Evolutionary conservation across 2,329 filamentous ascomycete species (phyloP).

Genomic region (Aureobasidium pullulans): DNA sequence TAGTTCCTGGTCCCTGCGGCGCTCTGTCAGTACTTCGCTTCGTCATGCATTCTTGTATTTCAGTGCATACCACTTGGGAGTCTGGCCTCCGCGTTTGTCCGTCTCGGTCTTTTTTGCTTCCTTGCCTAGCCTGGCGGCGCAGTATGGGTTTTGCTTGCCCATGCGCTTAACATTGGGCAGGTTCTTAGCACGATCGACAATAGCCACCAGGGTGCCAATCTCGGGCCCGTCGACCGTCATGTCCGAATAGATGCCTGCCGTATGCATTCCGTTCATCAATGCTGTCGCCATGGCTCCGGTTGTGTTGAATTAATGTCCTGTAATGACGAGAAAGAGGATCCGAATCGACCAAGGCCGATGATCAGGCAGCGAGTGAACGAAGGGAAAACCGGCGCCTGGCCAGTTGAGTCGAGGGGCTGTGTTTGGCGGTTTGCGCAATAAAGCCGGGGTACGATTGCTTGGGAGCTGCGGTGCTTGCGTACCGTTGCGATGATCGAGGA

Average conservation of each 20-base stretch:
- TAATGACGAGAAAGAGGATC: not conserved
- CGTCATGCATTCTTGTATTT: not conserved
- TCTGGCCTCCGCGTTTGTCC: constrained; percentile 89
- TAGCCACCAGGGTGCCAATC: constrained; percentile 85
- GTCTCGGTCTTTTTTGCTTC: constrained; percentile 96
- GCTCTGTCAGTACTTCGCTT: constrained; percentile 8
- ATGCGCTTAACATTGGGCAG: constrained; percentile 94
- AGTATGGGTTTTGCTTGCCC: constrained; percentile 97
- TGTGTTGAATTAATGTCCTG: constrained; percentile 25
- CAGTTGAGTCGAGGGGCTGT: constrained; percentile 9
- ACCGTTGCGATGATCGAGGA: not conserved
- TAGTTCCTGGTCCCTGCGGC: constrained; percentile 84
- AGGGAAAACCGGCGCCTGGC: not conserved
- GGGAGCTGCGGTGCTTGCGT: not conserved
- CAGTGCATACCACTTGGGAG: constrained; percentile 76
- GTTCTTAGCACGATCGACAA: constrained; percentile 94
- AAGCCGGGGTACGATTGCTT: constrained; percentile 2
- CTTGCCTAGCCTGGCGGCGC: constrained; percentile 85
- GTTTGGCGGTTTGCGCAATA: constrained; percentile 4
- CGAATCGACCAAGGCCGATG: not conserved
- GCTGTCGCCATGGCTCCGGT: constrained; percentile 18
- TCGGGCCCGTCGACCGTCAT: constrained; percentile 87
- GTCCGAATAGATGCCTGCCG: constrained; percentile 88
- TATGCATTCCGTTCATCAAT: constrained; percentile 45
- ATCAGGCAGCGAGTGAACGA: not conserved